Conservation (phyloP, 1,284 basidiomycete species). For the Ustilago vetiveriae region DNA sequence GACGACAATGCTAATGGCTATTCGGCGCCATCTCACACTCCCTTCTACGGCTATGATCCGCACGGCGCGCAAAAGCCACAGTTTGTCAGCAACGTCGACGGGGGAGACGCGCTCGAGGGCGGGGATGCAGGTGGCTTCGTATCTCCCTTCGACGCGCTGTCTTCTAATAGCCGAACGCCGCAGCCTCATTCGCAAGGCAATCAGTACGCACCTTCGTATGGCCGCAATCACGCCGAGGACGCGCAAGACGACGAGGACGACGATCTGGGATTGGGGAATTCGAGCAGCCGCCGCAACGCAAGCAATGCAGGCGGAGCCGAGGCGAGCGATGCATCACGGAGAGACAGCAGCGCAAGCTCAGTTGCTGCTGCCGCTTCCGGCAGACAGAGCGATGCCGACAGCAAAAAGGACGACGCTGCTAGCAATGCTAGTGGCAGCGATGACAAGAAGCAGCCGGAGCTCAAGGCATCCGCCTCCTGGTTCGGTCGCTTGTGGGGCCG, state of each 20-base stretch:
- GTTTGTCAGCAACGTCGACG: conserved; percentile 64
- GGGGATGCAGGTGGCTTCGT: conserved; percentile 72
- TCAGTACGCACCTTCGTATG: conserved; percentile 30
- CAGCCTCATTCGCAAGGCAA: conserved; percentile 34
- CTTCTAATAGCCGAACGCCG: conserved; percentile 49
- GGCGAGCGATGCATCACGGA: conserved; percentile 16
- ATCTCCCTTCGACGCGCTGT: conserved; percentile 81
- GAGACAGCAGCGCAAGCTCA: conserved; percentile 25
- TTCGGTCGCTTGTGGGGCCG: conserved; percentile 73
- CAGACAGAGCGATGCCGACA: conserved; percentile 17
- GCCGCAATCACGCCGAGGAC: conserved; percentile 8
- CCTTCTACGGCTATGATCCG: conserved; percentile 59
- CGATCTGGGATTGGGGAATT: conserved; percentile 89
- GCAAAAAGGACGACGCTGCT: conserved; percentile 13
- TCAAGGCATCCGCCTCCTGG: conserved; percentile 72
- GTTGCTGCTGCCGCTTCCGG: conserved; percentile 4
- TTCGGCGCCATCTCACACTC: conserved; percentile 20
- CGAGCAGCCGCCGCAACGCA: conserved; percentile 47
- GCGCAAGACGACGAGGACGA: conserved; percentile 73
- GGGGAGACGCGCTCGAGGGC: conserved; percentile 29
- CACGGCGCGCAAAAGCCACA: conserved; percentile 56
- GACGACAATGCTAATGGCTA: conserved; percentile 19
- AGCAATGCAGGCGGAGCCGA: conserved; percentile 13
- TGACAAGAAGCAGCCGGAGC: conserved; percentile 43
- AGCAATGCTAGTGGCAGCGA: conserved; percentile 15